phyloP scores from a whole-genome alignment of 108 stramenopile genomes.

The Skeletonema potamos region DNA sequence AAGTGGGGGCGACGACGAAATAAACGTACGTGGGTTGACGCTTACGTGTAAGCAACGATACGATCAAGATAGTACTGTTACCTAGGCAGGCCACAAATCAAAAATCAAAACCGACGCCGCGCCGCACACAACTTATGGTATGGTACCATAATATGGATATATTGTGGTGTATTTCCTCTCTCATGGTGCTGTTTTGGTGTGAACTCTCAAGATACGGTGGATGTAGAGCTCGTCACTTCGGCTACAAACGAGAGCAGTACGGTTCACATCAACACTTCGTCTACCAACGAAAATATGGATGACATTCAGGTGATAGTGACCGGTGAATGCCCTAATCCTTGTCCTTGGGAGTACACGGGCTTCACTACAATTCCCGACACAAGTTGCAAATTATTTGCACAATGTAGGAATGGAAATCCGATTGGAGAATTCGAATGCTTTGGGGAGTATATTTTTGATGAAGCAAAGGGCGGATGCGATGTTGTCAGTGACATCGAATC shows the following conservation, averaged over 20 bases:
- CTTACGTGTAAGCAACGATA: no score
- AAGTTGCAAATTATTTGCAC: background rate
- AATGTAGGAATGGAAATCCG: background rate
- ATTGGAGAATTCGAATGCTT: conserved; percentile 1
- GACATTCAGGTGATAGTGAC: background rate
- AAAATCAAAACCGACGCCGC: no score
- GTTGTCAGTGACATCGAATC: background rate
- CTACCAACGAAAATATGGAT: background rate
- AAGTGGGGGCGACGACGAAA: no score
- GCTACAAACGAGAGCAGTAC: no score
- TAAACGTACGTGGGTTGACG: no score
- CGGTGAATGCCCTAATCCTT: background rate
- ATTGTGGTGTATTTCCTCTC: no score
- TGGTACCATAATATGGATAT: no score
- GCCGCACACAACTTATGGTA: no score
- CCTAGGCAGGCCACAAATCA: no score
- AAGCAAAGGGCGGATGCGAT: background rate
- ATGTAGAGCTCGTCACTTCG: no score
- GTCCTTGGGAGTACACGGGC: background rate
- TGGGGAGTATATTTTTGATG: background rate
- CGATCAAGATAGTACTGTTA: no score
- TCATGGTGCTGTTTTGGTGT: background rate
- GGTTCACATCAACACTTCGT: no score
- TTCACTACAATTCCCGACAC: background rate
- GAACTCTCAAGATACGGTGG: background rate